Evolutionary conservation across 306 rosid genomes (phyloP).

Genomic region (Ochetophila trinervis): DNA sequence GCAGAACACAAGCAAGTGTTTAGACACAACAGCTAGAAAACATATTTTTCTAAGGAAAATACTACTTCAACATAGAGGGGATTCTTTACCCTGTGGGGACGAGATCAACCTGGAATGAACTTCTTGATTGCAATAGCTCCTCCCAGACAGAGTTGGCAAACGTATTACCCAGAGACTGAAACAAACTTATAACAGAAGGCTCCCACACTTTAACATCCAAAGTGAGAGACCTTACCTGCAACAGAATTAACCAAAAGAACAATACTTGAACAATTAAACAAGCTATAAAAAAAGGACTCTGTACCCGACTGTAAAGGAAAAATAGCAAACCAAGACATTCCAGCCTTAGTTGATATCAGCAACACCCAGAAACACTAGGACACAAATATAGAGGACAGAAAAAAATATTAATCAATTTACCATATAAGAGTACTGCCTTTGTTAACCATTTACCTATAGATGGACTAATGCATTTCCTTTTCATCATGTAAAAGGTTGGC

Average conservation of each 20-base stretch:
- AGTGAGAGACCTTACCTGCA: constrained; percentile 95
- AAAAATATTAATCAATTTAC: neutral
- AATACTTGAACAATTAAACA: constrained; percentile 19
- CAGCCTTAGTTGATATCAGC: neutral
- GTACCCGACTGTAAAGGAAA: neutral
- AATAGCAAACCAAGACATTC: neutral
- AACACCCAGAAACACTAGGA: neutral
- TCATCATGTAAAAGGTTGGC: too few relatives aligned
- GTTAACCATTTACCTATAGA: neutral
- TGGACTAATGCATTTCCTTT: neutral
- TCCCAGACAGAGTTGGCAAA: constrained; percentile 99
- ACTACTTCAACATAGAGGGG: constrained; percentile 11
- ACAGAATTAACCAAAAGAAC: constrained; percentile 24
- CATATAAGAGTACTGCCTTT: neutral
- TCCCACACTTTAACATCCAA: constrained; percentile 99
- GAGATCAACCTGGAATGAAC: constrained; percentile 84
- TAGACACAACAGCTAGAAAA: constrained; percentile 28
- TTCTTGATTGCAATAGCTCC: constrained; percentile 92
- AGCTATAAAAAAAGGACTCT: constrained; percentile 15
- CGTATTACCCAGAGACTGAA: constrained; percentile 94
- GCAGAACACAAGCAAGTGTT: constrained; percentile 31
- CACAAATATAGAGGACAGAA: neutral
- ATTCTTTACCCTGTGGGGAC: constrained; percentile 79
- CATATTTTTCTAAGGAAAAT: constrained; percentile 14
- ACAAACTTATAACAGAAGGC: constrained; percentile 88